Evolutionary conservation across 2,329 filamentous ascomycete genomes (phyloP).

Genomic region (Chalaropsis thielavioides): DNA sequence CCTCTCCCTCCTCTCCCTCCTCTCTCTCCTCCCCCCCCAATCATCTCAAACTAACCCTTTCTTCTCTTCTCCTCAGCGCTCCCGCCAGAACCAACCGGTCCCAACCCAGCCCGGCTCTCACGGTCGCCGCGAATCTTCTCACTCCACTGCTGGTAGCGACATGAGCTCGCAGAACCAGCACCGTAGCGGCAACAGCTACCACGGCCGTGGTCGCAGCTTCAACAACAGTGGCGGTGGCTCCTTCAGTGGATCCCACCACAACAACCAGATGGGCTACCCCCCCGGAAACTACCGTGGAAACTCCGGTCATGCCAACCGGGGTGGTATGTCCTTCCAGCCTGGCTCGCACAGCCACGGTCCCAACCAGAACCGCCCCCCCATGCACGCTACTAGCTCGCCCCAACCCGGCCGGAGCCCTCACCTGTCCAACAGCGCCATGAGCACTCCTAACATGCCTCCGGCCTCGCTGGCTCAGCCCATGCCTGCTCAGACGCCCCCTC

Average conservation of each 20-base stretch:
- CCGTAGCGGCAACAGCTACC: slow-evolving; percentile 38
- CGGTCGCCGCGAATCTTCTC: slow-evolving; percentile 71
- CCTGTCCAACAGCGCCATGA: slow-evolving; percentile 49
- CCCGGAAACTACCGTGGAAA: slow-evolving; percentile 26
- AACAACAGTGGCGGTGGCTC: slow-evolving; percentile 28
- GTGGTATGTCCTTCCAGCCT: slow-evolving; percentile 35
- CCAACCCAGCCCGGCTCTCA: slow-evolving; percentile 54
- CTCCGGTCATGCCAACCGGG: slow-evolving; percentile 34
- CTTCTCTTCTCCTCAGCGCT: slow-evolving; percentile 35
- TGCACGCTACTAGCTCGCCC: slow-evolving; percentile 46
- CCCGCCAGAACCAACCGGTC: slow-evolving; percentile 46
- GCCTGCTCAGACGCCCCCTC: slow-evolving; percentile 48
- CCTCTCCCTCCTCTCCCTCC: neutral
- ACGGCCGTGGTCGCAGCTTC: slow-evolving; percentile 32
- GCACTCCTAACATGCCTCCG: slow-evolving; percentile 53
- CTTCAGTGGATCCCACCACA: slow-evolving; percentile 34
- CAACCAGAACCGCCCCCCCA: slow-evolving; percentile 27
- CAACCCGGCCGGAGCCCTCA: slow-evolving; percentile 53
- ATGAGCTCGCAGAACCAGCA: slow-evolving; percentile 31
- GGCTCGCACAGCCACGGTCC: slow-evolving; percentile 29
- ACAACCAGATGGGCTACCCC: slow-evolving; percentile 30
- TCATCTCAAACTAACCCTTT: neutral
- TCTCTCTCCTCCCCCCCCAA: neutral
- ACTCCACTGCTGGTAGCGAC: slow-evolving; percentile 40
- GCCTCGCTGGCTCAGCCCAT: slow-evolving; percentile 41